These are phyloP conservation scores for Colletotrichum orbiculare DNA, from an alignment of 2,329 filamentous ascomycete genomes.

Conservation along the genomic window DNA sequence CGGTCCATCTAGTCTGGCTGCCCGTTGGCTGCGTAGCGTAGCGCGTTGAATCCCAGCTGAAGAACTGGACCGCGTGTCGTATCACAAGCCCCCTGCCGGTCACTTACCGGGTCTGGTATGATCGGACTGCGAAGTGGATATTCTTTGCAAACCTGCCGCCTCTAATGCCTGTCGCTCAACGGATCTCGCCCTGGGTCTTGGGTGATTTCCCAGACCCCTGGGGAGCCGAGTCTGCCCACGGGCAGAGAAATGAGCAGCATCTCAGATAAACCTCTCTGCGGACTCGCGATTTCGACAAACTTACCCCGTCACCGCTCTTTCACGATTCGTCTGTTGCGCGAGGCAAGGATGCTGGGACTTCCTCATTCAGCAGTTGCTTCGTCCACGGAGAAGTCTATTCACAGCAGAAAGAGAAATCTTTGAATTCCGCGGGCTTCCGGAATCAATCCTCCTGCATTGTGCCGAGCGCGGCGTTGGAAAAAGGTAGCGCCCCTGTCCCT, in stretches of 20 bases:
- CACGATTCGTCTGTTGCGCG: too few relatives aligned
- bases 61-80: too few relatives aligned
- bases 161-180: neutral
- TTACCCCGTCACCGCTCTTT: too few relatives aligned
- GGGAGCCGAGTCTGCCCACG: neutral
- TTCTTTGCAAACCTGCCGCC: neutral
- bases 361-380: too few relatives aligned
- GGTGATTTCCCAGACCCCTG: neutral
- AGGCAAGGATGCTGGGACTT: too few relatives aligned
- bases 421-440: neutral
- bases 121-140: neutral
- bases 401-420: neutral
- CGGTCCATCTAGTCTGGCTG: too few relatives aligned
- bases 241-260: slow-evolving; percentile 9
- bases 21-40: too few relatives aligned
- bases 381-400: neutral
- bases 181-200: neutral
- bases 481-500: neutral
- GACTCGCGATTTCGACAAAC: neutral
- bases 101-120: neutral
- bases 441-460: neutral
- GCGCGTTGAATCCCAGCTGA: too few relatives aligned
- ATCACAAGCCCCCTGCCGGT: neutral
- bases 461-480: slow-evolving; percentile 8
- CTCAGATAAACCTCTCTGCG: slow-evolving; percentile 9